phyloP scores from a whole-genome alignment of 768 basidiomycete species.

The Serendipita sp. region DNA sequence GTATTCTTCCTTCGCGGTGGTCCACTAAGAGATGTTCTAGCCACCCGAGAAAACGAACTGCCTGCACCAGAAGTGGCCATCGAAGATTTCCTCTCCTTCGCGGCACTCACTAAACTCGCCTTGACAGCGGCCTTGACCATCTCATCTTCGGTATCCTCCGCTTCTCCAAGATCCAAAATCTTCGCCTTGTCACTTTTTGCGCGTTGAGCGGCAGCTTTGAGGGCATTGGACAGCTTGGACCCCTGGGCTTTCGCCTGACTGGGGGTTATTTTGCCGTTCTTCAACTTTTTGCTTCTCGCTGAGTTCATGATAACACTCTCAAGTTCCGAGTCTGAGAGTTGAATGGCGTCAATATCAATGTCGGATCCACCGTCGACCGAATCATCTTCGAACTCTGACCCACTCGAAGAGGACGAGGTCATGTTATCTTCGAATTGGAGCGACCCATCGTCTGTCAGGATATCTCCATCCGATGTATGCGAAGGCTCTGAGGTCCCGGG shows the following conservation, averaged over 20 bases:
- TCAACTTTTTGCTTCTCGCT: neutral
- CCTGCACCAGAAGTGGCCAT: neutral
- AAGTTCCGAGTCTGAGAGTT: conserved; percentile 8
- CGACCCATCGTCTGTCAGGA: neutral
- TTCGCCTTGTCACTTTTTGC: neutral
- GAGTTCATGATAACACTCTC: neutral
- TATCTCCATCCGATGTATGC: neutral
- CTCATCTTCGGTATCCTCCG: conserved; percentile 5
- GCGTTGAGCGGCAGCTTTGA: neutral
- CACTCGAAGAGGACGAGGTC: neutral
- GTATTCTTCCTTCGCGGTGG: neutral
- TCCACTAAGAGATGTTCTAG: neutral
- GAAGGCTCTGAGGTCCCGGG: neutral
- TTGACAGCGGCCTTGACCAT: conserved; percentile 8
- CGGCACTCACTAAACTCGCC: neutral
- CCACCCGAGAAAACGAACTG: neutral
- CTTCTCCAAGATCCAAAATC: conserved; percentile 8
- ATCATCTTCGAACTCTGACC: neutral
- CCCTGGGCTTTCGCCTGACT: neutral
- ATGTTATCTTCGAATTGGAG: neutral
- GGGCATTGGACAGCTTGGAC: neutral
- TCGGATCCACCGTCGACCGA: neutral
- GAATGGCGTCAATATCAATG: neutral
- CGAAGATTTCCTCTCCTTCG: neutral
- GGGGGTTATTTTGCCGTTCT: conserved; percentile 9